Evolutionary conservation across 495 filamentous ascomycete genomes (phyloP), one percentile per base, ranked within the genome.

Genomic region (Trichoderma virens): DNA sequence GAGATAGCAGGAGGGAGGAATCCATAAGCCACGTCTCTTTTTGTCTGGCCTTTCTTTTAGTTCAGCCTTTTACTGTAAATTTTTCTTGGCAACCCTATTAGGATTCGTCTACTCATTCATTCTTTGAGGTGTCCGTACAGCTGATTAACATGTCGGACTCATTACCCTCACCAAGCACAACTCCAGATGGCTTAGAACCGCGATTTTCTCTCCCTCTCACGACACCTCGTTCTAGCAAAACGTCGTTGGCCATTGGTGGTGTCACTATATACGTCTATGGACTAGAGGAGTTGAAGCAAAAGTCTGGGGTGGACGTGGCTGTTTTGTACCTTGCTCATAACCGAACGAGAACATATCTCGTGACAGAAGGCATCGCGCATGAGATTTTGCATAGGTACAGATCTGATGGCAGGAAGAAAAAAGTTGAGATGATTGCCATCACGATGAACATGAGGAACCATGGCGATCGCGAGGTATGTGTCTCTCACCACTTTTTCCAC

Each of bases 371-470:
- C 39, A 67, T 67, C 62, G 66, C 66, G 18, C 66, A 67, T 31
- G 66, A 67, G 39, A 60, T 67, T 27, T 31, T 67, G n/a, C 66
- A 67, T 62, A 23, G 43, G 39, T 67, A 67, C 27, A 64, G 66
- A n/a, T 54, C 54, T 13, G 66, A 67, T 62, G 66, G 66, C 13
- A 67, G 59, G 30, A 65, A 38, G 14, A 67, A 67, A 45, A 67
- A 51, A 25, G 34, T 62, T 16, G 66, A 64, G 47, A 34, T 65
- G 59, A 67, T 67, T 62, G 66, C 66, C 16, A 63, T 67, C 25
- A 67, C 66, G 1, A 67, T 67, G 66, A 54, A 67, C 59, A 67
- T 67, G 66, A 67, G 66, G 43, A 67, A 67, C 41, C 63, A 67
- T 62, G 66, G 66, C 13, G 63, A 62, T 32, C 66, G 66, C 1